These are phyloP conservation scores for Mortierella sp. DNA, from an alignment of 371 early-diverging fungal species.

Conservation along the genomic window DNA sequence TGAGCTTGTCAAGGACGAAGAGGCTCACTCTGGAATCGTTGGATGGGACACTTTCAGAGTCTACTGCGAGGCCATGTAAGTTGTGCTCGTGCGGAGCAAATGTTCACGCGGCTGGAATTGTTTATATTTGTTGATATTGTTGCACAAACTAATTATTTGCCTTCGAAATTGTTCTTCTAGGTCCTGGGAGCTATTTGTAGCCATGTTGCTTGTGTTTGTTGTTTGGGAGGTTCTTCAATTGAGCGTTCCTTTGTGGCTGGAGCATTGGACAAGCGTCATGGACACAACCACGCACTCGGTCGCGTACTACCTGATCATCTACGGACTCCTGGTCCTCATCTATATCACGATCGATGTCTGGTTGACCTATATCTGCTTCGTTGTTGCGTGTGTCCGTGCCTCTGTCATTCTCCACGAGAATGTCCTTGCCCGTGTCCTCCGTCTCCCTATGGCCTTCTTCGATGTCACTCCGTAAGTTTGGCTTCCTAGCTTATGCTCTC, in stretches of 20 bases:
- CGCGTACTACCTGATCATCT: conserved; percentile 54
- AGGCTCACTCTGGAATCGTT: conserved; percentile 73
- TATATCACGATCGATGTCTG: conserved; percentile 59
- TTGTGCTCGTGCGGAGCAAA: background rate
- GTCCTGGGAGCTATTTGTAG: conserved; percentile 9
- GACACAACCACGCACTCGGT: conserved; percentile 35
- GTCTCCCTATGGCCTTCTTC: conserved; percentile 82
- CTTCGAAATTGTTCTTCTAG: background rate
- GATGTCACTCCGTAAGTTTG: conserved; percentile 86
- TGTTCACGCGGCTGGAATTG: background rate
- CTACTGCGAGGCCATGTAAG: conserved; percentile 69
- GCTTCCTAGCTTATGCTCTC: conserved; percentile 49
- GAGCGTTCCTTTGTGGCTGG: conserved; percentile 76
- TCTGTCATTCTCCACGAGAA: conserved; percentile 61
- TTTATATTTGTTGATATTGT: background rate
- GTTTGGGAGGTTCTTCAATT: conserved; percentile 69
- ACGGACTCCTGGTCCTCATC: conserved; percentile 53
- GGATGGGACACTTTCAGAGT: conserved; percentile 72
- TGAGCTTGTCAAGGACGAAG: conserved; percentile 31
- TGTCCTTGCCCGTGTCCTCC: conserved; percentile 57
- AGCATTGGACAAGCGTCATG: conserved; percentile 64
- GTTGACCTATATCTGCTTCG: conserved; percentile 45
- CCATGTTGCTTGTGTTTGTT: conserved; percentile 16
- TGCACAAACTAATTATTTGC: conserved; percentile 31
- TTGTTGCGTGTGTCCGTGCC: conserved; percentile 45